These are phyloP conservation scores for Exophiala oligosperma DNA, from an alignment of 2,329 filamentous ascomycete genomes.

Conservation along the genomic window DNA sequence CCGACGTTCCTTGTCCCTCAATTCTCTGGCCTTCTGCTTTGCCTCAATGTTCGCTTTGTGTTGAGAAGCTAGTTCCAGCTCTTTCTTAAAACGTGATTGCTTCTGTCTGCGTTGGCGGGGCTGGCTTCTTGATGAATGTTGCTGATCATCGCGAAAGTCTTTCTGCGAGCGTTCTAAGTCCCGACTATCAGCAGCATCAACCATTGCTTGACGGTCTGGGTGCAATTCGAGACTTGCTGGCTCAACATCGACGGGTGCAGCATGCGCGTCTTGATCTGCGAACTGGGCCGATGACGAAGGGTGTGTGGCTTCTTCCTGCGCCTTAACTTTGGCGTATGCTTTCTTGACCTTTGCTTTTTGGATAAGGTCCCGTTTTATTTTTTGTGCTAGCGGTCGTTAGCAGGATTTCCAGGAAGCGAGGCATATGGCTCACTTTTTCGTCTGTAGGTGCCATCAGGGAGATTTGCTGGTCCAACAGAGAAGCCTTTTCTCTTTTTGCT, in stretches of 20 bases:
- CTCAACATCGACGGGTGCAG: constrained; percentile 25
- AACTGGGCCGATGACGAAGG: constrained; percentile 28
- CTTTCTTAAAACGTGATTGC: constrained; percentile 61
- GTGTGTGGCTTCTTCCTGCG: constrained; percentile 49
- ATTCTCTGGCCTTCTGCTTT: constrained; percentile 39
- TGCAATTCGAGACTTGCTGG: constrained; percentile 55
- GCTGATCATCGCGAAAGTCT: constrained; percentile 23
- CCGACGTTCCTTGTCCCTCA: constrained; percentile 68
- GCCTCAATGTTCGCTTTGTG: constrained; percentile 61
- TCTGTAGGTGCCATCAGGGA: constrained; percentile 85
- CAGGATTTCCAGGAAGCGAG: not conserved
- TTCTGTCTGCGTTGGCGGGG: constrained; percentile 39
- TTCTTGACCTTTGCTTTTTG: constrained; percentile 93
- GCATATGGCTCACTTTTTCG: constrained; percentile 63
- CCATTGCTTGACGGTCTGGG: constrained; percentile 60
- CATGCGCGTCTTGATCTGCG: constrained; percentile 25
- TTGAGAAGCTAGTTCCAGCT: constrained; percentile 65
- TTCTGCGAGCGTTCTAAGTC: constrained; percentile 11
- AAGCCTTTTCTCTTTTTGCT: constrained; percentile 64
- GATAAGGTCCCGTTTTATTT: constrained; percentile 87
- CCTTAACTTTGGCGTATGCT: constrained; percentile 84
- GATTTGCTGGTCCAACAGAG: constrained; percentile 80
- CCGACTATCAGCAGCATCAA: constrained; percentile 46
- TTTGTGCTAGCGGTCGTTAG: constrained; percentile 60
- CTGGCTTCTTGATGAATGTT: constrained; percentile 27